Base-by-base conservation (phyloP, 2,329 filamentous ascomycete genomes). In the Pyrenophora graminea region DNA sequence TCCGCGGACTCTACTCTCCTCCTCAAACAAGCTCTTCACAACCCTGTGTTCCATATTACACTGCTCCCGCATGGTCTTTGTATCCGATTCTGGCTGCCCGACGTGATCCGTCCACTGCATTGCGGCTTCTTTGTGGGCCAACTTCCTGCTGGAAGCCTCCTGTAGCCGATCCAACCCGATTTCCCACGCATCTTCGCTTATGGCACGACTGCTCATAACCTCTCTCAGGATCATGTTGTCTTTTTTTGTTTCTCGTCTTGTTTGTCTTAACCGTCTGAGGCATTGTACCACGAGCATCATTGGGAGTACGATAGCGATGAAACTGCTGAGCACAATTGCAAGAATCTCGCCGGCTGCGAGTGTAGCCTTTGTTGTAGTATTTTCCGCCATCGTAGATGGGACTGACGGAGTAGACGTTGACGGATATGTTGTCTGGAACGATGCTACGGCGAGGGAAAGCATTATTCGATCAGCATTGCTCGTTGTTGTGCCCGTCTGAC, bases 81-180 rank as follows among this genome's bases (percentile, higher is more conserved):
- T 43, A 9, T 30, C 34, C 15, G 13, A 27, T n/a, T 30, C 39
- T 6, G 21, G 17, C 13, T 38, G 31, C n/a, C 43, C 25, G 23
- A 47, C 1, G 21, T 41, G 13, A 25, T 27, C 15, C 13, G 33
- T 32, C 0, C 36, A 39, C 15, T 33, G 25, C 2, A 2, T 23
- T 27, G 27, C 21, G 21, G 25, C 18, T 12, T 53, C 21, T 8
- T 48, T 33, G n/a, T 10, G n/a, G 3, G 19, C 30, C 39, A 36
- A 48, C n/a, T 48, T 48, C 23, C 40, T 40, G 2, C 12, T 21
- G n/a, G 39, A 47, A 10, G 49, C 34, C 19, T 37, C 25, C n/a
- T 47, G 43, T n/a, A 50, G 31, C 17, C 39, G 41, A 32, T 34
- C 31, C 19, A 39, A 34, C 21, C 46, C 51, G n/a, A 50, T 18